These are phyloP conservation scores for Trichosporon faecale DNA, from an alignment of 1,284 basidiomycete species.

Conservation along the genomic window DNA sequence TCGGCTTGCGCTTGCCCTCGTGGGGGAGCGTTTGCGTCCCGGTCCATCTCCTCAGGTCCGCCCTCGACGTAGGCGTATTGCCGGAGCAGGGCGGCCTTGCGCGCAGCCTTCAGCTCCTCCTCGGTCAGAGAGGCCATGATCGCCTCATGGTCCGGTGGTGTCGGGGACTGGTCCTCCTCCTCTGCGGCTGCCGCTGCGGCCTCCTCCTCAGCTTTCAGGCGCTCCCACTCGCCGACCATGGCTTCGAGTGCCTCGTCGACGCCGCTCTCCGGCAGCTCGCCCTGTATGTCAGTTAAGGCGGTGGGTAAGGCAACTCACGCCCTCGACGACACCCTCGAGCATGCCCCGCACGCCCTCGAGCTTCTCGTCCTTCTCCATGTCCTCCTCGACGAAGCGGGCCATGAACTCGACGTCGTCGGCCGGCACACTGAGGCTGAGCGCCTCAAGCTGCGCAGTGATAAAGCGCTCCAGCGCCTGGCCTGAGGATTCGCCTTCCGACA, in stretches of 20 bases:
- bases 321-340: slow-evolving; percentile 49
- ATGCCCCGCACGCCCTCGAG: slow-evolving; percentile 50
- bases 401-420: slow-evolving; percentile 51
- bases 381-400: slow-evolving; percentile 51
- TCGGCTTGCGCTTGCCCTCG: slow-evolving; percentile 28
- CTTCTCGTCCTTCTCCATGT: slow-evolving; percentile 50
- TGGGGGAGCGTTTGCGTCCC: slow-evolving; percentile 29
- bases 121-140: slow-evolving; percentile 42
- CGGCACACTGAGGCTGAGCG: slow-evolving; percentile 37
- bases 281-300: slow-evolving; percentile 20
- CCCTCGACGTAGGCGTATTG: slow-evolving; percentile 52
- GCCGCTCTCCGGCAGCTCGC: slow-evolving; percentile 27
- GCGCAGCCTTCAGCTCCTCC: slow-evolving; percentile 44
- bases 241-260: slow-evolving; percentile 37
- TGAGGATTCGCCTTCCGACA: slow-evolving; percentile 11
- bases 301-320: slow-evolving; percentile 7
- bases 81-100: slow-evolving; percentile 40
- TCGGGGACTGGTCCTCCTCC: slow-evolving; percentile 9
- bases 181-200: slow-evolving; percentile 21
- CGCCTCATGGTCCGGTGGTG: slow-evolving; percentile 23
- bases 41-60: slow-evolving; percentile 27
- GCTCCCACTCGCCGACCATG: slow-evolving; percentile 40
- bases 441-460: slow-evolving; percentile 36
- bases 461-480: slow-evolving; percentile 44
- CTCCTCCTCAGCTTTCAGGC: slow-evolving; percentile 24